phyloP scores from a whole-genome alignment of 2,329 filamentous ascomycete species.

The Stachybotrys chartarum region DNA sequence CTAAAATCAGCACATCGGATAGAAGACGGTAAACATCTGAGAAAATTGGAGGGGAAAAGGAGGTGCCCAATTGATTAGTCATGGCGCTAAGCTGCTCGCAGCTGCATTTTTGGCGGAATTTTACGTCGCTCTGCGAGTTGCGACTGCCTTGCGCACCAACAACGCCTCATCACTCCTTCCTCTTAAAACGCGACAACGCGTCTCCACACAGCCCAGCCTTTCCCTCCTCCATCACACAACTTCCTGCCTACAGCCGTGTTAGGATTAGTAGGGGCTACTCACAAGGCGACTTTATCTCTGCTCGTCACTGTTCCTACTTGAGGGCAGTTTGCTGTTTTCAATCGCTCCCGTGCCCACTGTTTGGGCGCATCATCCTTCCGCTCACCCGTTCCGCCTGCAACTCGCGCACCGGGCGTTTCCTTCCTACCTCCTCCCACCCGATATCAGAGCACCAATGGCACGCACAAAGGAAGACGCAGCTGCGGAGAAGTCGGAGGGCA shows the following conservation, averaged over 20 bases:
- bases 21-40: too few relatives aligned
- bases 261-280: too few relatives aligned
- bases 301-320: not conserved
- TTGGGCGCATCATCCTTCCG: not conserved
- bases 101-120: not conserved
- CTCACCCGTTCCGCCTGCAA: too few relatives aligned
- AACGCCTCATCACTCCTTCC: not conserved
- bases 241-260: too few relatives aligned
- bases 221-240: not conserved
- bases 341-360: too few relatives aligned
- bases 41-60: not conserved
- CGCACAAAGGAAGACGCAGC: constrained; percentile 23
- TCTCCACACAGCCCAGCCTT: not conserved
- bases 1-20: not conserved
- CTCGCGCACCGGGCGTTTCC: too few relatives aligned
- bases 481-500: constrained; percentile 5
- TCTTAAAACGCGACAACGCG: not conserved
- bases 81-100: not conserved
- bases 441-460: constrained; percentile 14
- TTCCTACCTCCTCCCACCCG: too few relatives aligned
- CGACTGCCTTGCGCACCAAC: too few relatives aligned
- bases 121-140: too few relatives aligned
- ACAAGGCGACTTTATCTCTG: not conserved
- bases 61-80: not conserved
- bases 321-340: too few relatives aligned